These are phyloP conservation scores for Phlebiopsis flavidoalba DNA, from an alignment of 768 basidiomycete species.

Conservation along the genomic window DNA sequence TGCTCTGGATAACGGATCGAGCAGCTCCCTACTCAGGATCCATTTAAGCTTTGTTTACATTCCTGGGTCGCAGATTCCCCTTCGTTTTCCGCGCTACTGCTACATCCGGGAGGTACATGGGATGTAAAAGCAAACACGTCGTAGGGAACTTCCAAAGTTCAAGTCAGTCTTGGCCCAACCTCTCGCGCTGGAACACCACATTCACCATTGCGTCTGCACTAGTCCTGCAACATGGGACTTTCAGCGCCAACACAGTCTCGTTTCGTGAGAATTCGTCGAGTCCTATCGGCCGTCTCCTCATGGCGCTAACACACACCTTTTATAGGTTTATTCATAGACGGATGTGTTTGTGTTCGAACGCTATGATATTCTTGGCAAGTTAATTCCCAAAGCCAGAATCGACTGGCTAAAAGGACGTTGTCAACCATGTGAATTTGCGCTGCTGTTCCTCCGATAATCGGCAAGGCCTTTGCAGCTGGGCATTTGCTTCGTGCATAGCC, in stretches of 20 bases:
- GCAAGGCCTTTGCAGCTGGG: constrained; percentile 61
- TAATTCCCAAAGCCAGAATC: constrained; percentile 59
- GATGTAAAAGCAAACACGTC: constrained; percentile 38
- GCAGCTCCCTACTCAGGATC: constrained; percentile 28
- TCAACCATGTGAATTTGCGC: constrained; percentile 54
- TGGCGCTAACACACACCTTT: background rate
- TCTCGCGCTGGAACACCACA: constrained; percentile 69
- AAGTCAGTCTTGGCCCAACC: constrained; percentile 42
- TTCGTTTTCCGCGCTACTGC: constrained; percentile 39
- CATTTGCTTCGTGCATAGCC: constrained; percentile 59
- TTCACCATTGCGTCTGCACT: constrained; percentile 62
- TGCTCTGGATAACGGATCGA: constrained; percentile 54
- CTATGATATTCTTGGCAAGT: constrained; percentile 51
- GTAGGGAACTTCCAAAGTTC: constrained; percentile 37
- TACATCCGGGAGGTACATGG: constrained; percentile 56
- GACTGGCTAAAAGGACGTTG: constrained; percentile 27
- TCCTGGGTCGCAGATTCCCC: constrained; percentile 26
- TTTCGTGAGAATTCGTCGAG: constrained; percentile 24
- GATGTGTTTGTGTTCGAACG: constrained; percentile 58
- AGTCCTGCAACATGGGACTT: constrained; percentile 50
- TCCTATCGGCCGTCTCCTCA: background rate
- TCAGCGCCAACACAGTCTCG: constrained; percentile 59
- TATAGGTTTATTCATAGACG: constrained; percentile 74
- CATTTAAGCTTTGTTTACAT: constrained; percentile 33
- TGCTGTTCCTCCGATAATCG: constrained; percentile 41